Evolutionary conservation across 345 rosid genomes (phyloP).

Genomic region (Trapa incisa): DNA sequence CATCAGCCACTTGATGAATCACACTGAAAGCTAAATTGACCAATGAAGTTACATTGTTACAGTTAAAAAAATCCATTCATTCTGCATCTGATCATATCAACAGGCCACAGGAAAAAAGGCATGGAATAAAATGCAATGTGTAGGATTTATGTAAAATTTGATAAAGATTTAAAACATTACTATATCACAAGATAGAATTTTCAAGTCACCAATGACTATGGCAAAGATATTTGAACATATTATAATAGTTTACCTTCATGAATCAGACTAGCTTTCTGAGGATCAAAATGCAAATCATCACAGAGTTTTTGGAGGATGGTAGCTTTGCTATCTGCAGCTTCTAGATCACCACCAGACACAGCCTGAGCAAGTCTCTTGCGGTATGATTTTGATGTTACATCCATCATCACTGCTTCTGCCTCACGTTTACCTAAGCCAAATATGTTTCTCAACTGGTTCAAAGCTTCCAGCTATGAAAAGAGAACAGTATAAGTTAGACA

Average conservation of each 20-base stretch:
- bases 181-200: neutral
- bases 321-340: slow-evolving; percentile 86
- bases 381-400: slow-evolving; percentile 76
- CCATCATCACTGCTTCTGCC: slow-evolving; percentile 61
- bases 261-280: slow-evolving; percentile 67
- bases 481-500: neutral
- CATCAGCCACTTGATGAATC: slow-evolving; percentile 4
- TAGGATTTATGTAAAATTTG: too few species aligned
- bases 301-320: slow-evolving; percentile 82
- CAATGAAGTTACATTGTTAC: slow-evolving; percentile 41
- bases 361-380: slow-evolving; percentile 69
- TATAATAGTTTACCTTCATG: slow-evolving; percentile 63
- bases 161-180: neutral
- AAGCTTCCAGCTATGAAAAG: slow-evolving; percentile 44
- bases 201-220: neutral
- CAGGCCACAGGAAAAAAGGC: too few species aligned
- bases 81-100: slow-evolving; percentile 3
- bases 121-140: neutral
- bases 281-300: slow-evolving; percentile 77
- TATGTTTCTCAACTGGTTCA: slow-evolving; percentile 69
- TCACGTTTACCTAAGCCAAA: slow-evolving; percentile 89
- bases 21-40: slow-evolving; percentile 10
- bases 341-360: slow-evolving; percentile 69
- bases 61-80: slow-evolving; percentile 51
- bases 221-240: neutral